Evolutionary conservation across 257 asterid genomes (phyloP), one percentile per base, ranked within the genome.

Genomic region (Fraxinus excelsior): DNA sequence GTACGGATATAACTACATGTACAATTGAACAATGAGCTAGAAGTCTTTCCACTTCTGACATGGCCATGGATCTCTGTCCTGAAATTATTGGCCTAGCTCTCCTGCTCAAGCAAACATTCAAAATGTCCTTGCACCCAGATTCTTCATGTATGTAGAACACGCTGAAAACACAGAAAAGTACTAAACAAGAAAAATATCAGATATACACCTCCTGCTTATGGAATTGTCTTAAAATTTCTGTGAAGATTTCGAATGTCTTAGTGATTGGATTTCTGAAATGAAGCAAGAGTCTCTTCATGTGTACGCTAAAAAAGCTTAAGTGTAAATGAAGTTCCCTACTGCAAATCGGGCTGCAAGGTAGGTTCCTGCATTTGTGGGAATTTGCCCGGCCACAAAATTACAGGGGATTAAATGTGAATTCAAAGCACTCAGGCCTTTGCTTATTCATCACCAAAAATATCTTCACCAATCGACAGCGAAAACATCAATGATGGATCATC

Each of bases 221-320:
- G 80, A 89, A 93, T 72, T 96, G 98, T 80, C 97, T 89, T 66
- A 93, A 73, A 73, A 90, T 83, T 85, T 96, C 98, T 38, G 0
- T 32, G 71, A 80, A 96, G 97, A 84, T 96, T 93, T 31, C 97
- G 90, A 91, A 89, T 87, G 73, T 90, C 97, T 78, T 89, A 96
- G 11, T 91, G 98, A 82, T 91, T 86, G 77, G 98, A 88, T 78
- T 88, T 89, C 86, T 91, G 97, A 86, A 93, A 88, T 60, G 96
- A 89, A 70, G 87, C 82, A 65, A 96, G 97, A 31, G 92, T 93
- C 85, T 96, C 98, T 75, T 96, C 97, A 74, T 91, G 98, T 0
- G 93, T 85, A 37, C 90, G 94, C 88, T 93, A 97, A 80, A 93
- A 93, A 69, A 93, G 94, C 87, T 93, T 97, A 77, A 93, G 96